Percentiles rank a stretch among this genome's conserved stretches.
Conservation (phyloP, 2,329 filamentous ascomycete species). For the Parascedosporium putredinis region DNA sequence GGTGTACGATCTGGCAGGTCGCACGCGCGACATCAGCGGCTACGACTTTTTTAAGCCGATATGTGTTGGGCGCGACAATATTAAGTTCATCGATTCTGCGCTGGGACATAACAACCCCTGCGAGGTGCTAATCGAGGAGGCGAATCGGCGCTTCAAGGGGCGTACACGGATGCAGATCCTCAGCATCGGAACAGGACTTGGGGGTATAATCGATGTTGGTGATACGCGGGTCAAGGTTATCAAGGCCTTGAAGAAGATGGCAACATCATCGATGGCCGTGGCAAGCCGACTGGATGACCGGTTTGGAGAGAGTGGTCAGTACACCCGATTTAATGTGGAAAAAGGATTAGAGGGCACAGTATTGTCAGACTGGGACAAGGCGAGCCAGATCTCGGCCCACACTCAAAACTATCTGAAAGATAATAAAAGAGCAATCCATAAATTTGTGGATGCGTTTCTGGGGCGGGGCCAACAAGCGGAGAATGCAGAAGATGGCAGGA, state of each 20-base stretch:
- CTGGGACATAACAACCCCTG: slow-evolving; percentile 23
- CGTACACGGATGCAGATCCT: slow-evolving; percentile 12
- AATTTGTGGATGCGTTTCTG: too few relatives aligned
- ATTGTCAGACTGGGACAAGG: slow-evolving; percentile 17
- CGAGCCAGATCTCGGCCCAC: slow-evolving; percentile 14
- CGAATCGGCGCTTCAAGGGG: slow-evolving; percentile 15
- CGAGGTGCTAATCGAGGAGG: slow-evolving; percentile 19
- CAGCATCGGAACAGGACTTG: slow-evolving; percentile 19
- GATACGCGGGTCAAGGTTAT: slow-evolving; percentile 12
- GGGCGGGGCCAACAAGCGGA: too few relatives aligned
- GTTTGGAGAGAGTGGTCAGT: slow-evolving; percentile 13
- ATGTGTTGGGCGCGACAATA: slow-evolving; percentile 16
- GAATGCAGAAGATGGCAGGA: too few relatives aligned
- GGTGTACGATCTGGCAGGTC: slow-evolving; percentile 19
- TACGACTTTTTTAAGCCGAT: slow-evolving; percentile 21
- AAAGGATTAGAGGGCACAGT: slow-evolving; percentile 17
- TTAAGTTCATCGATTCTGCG: slow-evolving; percentile 20
- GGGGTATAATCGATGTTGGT: slow-evolving; percentile 13
- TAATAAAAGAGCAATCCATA: not conserved
- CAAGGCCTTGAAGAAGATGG: slow-evolving; percentile 14
- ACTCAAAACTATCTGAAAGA: slow-evolving; percentile 14
- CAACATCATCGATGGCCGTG: slow-evolving; percentile 14
- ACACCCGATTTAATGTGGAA: slow-evolving; percentile 19
- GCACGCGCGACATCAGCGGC: slow-evolving; percentile 20
- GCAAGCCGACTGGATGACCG: slow-evolving; percentile 5